A percentile compares a stretch with the other conserved stretches of the same genome.
Evolutionary conservation across 306 rosid genomes (phyloP).

Genomic region (Senna siamea): DNA sequence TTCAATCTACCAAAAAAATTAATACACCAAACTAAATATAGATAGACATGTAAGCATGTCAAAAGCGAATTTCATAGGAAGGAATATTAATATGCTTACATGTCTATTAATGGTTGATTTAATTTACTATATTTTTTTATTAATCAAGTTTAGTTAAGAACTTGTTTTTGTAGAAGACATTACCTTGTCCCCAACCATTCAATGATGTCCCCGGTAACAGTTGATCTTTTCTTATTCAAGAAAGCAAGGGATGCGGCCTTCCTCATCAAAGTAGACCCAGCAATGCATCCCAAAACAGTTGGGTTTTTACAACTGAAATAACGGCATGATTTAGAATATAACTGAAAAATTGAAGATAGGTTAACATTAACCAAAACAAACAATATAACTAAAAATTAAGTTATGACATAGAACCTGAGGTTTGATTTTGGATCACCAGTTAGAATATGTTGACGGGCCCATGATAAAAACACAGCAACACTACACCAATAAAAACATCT

Average conservation of each 20-base stretch:
- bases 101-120: neutral
- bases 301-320: constrained; percentile 67
- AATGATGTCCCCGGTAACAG: constrained; percentile 86
- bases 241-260: constrained; percentile 91
- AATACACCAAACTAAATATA: neutral
- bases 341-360: constrained; percentile 17
- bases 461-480: constrained; percentile 82
- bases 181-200: constrained; percentile 90
- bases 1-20: no score
- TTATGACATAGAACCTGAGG: constrained; percentile 52
- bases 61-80: no score
- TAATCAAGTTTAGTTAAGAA: neutral
- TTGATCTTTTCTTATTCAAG: constrained; percentile 79
- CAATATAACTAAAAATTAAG: no score
- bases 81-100: neutral
- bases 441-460: constrained; percentile 61
- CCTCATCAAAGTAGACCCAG: constrained; percentile 82
- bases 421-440: constrained; percentile 41
- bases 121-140: neutral
- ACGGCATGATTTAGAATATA: constrained; percentile 26
- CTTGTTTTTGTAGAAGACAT: constrained; percentile 1
- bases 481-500: constrained; percentile 46
- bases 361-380: neutral
- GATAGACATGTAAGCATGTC: neutral
- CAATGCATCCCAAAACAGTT: constrained; percentile 77